Percentiles rank a stretch among this genome's conserved stretches.
Evolutionary conservation across 2,329 filamentous ascomycete genomes (phyloP).

Genomic region (Colletotrichum filicis): DNA sequence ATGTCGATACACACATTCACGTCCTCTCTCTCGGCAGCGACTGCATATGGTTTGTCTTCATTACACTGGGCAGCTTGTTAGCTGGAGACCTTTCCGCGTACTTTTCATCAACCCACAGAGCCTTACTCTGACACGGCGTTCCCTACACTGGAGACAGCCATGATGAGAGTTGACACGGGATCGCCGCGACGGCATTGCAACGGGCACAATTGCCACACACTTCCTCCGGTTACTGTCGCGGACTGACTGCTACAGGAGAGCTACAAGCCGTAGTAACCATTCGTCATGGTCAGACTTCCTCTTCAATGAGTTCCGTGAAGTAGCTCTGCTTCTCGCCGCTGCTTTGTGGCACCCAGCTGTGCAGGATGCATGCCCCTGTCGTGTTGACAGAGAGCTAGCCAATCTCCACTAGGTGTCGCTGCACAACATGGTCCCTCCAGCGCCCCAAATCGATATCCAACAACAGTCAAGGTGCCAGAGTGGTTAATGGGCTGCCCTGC

Average conservation of each 20-base stretch:
- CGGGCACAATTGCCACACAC: no score
- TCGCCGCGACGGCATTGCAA: background rate
- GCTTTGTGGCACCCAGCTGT: background rate
- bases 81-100: background rate
- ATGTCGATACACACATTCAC: background rate
- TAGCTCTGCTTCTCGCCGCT: background rate
- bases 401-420: background rate
- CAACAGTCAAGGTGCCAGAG: slow-evolving; percentile 32
- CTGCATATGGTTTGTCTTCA: background rate
- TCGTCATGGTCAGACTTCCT: background rate
- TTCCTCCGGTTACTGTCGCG: background rate
- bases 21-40: background rate
- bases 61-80: background rate
- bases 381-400: background rate
- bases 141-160: background rate
- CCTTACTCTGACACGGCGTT: background rate
- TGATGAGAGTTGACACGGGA: background rate
- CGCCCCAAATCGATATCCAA: rapidly evolving
- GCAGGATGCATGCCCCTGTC: background rate
- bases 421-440: no score
- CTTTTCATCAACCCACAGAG: background rate
- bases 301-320: background rate
- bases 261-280: background rate
- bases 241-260: background rate
- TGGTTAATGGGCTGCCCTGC: slow-evolving; percentile 36